These are phyloP conservation scores for Nicotiana noctiflora DNA, from an alignment of 257 asterid species.

Conservation along the genomic window DNA sequence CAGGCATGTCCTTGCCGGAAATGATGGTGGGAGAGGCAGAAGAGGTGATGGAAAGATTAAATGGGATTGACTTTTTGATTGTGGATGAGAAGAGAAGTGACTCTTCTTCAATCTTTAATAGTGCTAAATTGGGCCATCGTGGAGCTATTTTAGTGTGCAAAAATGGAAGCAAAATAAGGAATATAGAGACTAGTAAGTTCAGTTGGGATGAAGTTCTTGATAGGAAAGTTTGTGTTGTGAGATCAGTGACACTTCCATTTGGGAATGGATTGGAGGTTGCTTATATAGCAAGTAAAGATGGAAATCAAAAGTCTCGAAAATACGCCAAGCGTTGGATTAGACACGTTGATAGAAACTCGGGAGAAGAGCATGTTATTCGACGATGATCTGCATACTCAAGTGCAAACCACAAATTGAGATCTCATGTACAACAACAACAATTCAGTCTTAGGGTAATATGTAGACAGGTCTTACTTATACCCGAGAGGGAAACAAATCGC, in stretches of 20 bases:
- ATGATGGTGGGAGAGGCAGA: constrained; percentile 24
- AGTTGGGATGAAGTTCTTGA: constrained; percentile 18
- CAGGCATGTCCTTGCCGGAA: constrained; percentile 17
- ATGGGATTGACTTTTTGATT: constrained; percentile 26
- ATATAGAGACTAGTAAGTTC: background rate
- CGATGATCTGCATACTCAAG: constrained; percentile 8
- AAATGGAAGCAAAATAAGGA: constrained; percentile 8
- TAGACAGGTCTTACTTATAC: too few relatives aligned
- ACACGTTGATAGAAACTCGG: constrained; percentile 19
- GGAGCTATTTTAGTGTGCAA: constrained; percentile 29
- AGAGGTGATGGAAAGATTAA: constrained; percentile 19
- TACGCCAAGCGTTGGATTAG: constrained; percentile 21
- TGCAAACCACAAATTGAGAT: background rate
- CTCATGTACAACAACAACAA: too few relatives aligned
- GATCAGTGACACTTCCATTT: constrained; percentile 24
- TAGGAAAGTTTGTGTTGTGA: constrained; percentile 10
- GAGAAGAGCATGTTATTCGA: constrained; percentile 31
- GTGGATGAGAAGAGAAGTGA: constrained; percentile 23
- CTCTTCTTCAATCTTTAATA: constrained; percentile 9
- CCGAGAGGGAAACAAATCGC: too few relatives aligned
- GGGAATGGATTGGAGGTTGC: constrained; percentile 29
- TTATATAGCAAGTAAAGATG: constrained; percentile 17
- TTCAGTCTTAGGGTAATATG: too few relatives aligned
- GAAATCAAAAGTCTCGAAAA: background rate
- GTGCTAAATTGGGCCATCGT: constrained; percentile 19